A percentile compares a stretch with the other conserved stretches of the same genome.
Evolutionary conservation across 2,329 filamentous ascomycete species (phyloP).

Genomic region (Pseudogymnoascus sp.): DNA sequence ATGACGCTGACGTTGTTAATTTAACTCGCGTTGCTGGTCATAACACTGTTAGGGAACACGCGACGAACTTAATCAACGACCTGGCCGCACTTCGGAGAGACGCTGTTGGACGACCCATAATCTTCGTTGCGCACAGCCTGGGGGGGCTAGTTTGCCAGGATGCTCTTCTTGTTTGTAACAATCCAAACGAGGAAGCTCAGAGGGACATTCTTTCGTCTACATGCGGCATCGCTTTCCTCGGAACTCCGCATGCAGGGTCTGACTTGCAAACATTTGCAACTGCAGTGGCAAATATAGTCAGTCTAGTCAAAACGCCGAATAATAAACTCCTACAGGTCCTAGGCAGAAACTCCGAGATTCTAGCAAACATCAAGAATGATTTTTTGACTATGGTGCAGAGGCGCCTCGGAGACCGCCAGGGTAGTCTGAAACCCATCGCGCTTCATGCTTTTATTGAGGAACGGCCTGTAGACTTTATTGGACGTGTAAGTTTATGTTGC

Average conservation of each 20-base stretch:
- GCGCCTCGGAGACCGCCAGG: background rate
- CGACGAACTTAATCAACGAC: background rate
- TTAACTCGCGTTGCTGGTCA: slow-evolving; percentile 2
- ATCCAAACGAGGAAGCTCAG: slow-evolving; percentile 24
- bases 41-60: background rate
- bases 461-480: slow-evolving; percentile 22
- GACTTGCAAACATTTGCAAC: slow-evolving; percentile 30
- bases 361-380: slow-evolving; percentile 20
- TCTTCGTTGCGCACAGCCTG: slow-evolving; percentile 35
- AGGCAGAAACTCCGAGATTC: slow-evolving; percentile 22
- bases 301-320: slow-evolving; percentile 29
- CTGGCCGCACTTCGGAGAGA: background rate
- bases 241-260: slow-evolving; percentile 32
- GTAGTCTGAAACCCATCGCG: slow-evolving; percentile 18
- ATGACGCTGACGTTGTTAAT: slow-evolving; percentile 28
- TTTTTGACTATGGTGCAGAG: slow-evolving; percentile 26
- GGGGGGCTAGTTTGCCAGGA: slow-evolving; percentile 36
- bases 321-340: slow-evolving; percentile 26
- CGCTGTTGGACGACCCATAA: slow-evolving; percentile 18
- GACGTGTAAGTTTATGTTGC: slow-evolving; percentile 11
- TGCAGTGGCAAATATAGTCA: slow-evolving; percentile 25
- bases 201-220: slow-evolving; percentile 24
- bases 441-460: slow-evolving; percentile 33
- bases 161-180: slow-evolving; percentile 29
- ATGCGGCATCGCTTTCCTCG: slow-evolving; percentile 32